Evolutionary conservation across 2,329 filamentous ascomycete genomes (phyloP), one percentile per base, ranked within the genome.

Genomic region (Diaporthe citri): DNA sequence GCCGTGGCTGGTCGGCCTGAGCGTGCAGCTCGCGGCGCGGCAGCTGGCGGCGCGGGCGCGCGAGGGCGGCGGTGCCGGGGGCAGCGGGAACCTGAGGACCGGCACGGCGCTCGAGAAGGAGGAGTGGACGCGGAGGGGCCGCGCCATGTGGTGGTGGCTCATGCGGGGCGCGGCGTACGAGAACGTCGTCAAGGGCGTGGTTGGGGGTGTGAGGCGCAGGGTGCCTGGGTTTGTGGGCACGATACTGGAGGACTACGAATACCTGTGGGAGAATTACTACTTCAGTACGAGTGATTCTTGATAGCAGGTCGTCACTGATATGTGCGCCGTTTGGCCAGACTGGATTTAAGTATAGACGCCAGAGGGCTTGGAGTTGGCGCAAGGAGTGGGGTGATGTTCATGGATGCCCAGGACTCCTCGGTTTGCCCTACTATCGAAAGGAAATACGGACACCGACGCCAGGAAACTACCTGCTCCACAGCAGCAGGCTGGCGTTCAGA

Each of bases 141-240:
- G 95, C 95, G 92, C 92, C 2, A 93, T 98, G 88, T 94, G 92
- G 28, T 98, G 97, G 96, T 99, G 97, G 97, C 86, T 90, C 36
- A 97, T 99, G 95, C 91, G 96, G 76, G 96, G 97, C n/a, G 95
- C 96, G 2, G 97, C 97, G 80, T 99, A 99, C 84, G 95, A 98
- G 84, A 95, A 95, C 80, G 89, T 98, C 76, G 97, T 95, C 64
- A 94, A 94, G 84, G 90, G 91, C 6, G 84, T 96, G 20, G 92
- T 96, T 10, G 87, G 87, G 41, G 93, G 92, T 80, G 89, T 98
- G 78, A 92, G 91, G 78, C 93, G 93, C 81, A 92, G 94, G 71
- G 88, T 98, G 83, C 90, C 97, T 62, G 92, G 94, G 78, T 90
- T 99, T 82, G 88, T 98, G 34, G 94, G 93, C 12, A 95, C 94